Evolutionary conservation across 2,329 filamentous ascomycete genomes (phyloP).

Genomic region (Emergomyces africanus): DNA sequence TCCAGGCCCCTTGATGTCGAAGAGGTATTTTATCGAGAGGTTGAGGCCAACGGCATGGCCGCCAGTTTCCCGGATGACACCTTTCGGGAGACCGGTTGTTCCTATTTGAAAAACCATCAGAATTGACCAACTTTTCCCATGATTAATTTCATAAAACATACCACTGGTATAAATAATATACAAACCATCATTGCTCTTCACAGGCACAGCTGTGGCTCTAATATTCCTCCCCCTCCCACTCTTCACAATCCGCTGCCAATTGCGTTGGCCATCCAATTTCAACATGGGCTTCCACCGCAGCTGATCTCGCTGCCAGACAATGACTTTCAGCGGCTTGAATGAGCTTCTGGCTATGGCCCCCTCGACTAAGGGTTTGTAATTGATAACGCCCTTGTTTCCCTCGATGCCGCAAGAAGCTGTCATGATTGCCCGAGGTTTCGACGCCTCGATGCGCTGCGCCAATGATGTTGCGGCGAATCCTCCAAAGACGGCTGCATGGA

Average conservation of each 20-base stretch:
- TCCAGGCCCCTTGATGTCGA: constrained; percentile 68
- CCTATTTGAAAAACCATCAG: constrained; percentile 28
- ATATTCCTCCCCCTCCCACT: constrained; percentile 55
- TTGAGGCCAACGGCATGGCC: constrained; percentile 79
- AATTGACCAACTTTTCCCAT: not conserved
- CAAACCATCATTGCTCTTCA: constrained; percentile 64
- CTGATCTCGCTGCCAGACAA: constrained; percentile 77
- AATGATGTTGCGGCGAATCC: constrained; percentile 73
- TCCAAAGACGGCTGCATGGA: constrained; percentile 88
- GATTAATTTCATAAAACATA: constrained; percentile 20
- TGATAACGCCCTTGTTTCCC: constrained; percentile 62
- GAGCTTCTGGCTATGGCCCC: constrained; percentile 55
- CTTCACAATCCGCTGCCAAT: constrained; percentile 66
- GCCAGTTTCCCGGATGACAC: constrained; percentile 67
- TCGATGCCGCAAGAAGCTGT: constrained; percentile 91
- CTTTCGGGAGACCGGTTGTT: constrained; percentile 72
- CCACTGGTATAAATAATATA: constrained; percentile 83
- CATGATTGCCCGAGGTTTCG: constrained; percentile 60
- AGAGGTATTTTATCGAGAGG: constrained; percentile 69
- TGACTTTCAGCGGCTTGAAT: constrained; percentile 58
- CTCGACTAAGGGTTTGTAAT: constrained; percentile 66
- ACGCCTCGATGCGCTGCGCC: constrained; percentile 79
- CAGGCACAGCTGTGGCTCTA: constrained; percentile 61
- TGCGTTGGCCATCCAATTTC: constrained; percentile 54
- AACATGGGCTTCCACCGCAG: constrained; percentile 59